Evolutionary conservation across 495 filamentous ascomycete genomes (phyloP).

Genomic region (Trichoderma asperelloides): DNA sequence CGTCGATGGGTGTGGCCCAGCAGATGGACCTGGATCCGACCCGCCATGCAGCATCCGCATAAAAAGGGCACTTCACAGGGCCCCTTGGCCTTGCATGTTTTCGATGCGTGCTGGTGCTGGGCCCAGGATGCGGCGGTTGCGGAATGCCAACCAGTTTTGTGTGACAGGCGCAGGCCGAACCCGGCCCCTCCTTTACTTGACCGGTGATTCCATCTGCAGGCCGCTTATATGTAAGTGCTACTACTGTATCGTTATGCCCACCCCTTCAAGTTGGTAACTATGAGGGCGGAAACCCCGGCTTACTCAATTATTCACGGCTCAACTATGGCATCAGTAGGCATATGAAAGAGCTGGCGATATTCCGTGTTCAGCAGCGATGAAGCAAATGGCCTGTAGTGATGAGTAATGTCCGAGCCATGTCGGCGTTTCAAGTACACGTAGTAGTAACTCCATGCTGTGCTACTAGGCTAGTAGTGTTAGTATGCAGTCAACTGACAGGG

Average conservation of each 20-base stretch:
- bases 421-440: too few species aligned
- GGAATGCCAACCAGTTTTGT: not conserved
- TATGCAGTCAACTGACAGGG: not conserved
- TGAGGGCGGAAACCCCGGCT: too few species aligned
- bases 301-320: too few species aligned
- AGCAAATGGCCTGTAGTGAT: too few species aligned
- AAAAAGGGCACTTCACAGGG: not conserved
- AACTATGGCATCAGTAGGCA: too few species aligned
- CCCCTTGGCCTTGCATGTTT: not conserved
- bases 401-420: too few species aligned
- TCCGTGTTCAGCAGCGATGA: too few species aligned
- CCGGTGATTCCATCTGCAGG: not conserved
- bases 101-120: not conserved
- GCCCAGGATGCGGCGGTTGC: not conserved
- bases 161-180: conserved; percentile 2
- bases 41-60: not conserved
- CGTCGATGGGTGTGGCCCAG: not conserved
- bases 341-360: too few species aligned
- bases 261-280: not conserved
- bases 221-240: not conserved
- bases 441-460: too few species aligned
- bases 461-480: not conserved
- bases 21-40: not conserved
- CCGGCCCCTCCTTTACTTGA: not conserved
- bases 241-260: not conserved